Evolutionary conservation across 371 early-diverging fungal species (phyloP).

Genomic region (Rhizomucor pusillus): DNA sequence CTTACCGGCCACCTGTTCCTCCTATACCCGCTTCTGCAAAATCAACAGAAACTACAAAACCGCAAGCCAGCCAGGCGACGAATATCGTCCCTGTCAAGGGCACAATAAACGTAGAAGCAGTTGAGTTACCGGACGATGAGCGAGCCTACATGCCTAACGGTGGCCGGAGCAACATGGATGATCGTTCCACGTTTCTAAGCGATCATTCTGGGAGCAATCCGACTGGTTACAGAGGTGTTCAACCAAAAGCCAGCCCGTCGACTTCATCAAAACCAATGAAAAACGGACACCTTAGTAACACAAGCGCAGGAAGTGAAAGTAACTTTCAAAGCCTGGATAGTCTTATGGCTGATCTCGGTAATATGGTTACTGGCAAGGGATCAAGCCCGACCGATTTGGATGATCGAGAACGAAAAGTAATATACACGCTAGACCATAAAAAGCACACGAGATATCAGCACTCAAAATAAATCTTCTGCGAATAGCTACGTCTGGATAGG

Average conservation of each 20-base stretch:
- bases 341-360: constrained; percentile 82
- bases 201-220: constrained; percentile 2
- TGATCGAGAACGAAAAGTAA: background rate
- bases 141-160: constrained; percentile 15
- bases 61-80: constrained; percentile 42
- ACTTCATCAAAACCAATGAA: background rate
- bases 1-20: constrained; percentile 35
- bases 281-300: constrained; percentile 15
- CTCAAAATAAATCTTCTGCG: too few relatives aligned
- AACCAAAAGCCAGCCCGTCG: background rate
- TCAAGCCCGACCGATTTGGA: constrained; percentile 3
- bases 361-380: constrained; percentile 51
- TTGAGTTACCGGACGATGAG: constrained; percentile 25
- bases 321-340: constrained; percentile 71
- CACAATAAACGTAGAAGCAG: constrained; percentile 40
- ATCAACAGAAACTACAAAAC: constrained; percentile 14
- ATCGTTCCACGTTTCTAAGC: constrained; percentile 3
- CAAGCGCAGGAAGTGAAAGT: constrained; percentile 30
- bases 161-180: constrained; percentile 2
- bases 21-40: constrained; percentile 12
- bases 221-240: background rate
- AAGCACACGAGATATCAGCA: background rate
- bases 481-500: constrained; percentile 1
- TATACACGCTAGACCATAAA: background rate
- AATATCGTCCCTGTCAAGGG: constrained; percentile 51